Evolutionary conservation across 2,329 filamentous ascomycete species (phyloP).

Genomic region (Trichoderma asperellum): DNA sequence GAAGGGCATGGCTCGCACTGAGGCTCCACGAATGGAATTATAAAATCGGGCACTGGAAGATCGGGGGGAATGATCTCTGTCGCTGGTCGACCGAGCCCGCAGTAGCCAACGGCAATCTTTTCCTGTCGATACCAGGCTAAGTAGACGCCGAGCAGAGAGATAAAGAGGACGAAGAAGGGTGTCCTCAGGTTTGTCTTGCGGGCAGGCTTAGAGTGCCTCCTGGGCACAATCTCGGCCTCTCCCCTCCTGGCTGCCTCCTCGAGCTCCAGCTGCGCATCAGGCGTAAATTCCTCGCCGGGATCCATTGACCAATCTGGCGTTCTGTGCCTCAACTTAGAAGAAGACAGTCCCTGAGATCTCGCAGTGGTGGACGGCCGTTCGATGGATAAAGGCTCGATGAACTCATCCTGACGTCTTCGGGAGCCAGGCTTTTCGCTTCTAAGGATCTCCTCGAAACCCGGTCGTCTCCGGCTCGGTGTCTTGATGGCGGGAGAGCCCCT

Average conservation of each 20-base stretch:
- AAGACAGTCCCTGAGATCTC: conserved; percentile 61
- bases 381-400: conserved; percentile 37
- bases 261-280: conserved; percentile 83
- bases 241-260: conserved; percentile 66
- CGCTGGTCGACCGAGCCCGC: conserved; percentile 74
- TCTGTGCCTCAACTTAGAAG: conserved; percentile 42
- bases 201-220: conserved; percentile 45
- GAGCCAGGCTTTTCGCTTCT: conserved; percentile 47
- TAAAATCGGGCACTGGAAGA: conserved; percentile 69
- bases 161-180: conserved; percentile 71
- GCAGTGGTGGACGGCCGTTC: conserved; percentile 49
- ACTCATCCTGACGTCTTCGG: conserved; percentile 51
- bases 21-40: conserved; percentile 71
- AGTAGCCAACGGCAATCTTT: conserved; percentile 95
- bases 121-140: conserved; percentile 88
- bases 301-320: conserved; percentile 54
- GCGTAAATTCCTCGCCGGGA: conserved; percentile 89
- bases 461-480: conserved; percentile 56
- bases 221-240: conserved; percentile 49
- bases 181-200: conserved; percentile 58
- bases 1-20: conserved; percentile 87
- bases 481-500: conserved; percentile 66
- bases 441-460: conserved; percentile 48
- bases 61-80: conserved; percentile 54
- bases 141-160: conserved; percentile 72